These are phyloP conservation scores for Candida sojae DNA, from an alignment of 1,139 yeast species.

Conservation along the genomic window DNA sequence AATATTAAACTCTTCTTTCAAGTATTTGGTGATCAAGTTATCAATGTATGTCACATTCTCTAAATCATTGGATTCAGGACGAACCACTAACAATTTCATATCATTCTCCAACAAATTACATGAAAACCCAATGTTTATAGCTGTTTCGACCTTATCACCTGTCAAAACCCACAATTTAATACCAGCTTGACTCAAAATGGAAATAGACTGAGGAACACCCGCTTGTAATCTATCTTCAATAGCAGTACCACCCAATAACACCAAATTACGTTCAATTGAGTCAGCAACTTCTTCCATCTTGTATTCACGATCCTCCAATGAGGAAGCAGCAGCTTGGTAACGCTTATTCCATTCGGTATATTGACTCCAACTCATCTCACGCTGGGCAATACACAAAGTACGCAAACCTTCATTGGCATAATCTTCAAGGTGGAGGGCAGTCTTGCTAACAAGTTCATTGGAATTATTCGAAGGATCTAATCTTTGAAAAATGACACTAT, in stretches of 20 bases:
- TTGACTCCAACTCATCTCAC: conserved; percentile 61
- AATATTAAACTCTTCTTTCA: conserved; percentile 43
- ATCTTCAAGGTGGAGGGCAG: conserved; percentile 83
- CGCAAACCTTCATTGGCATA: conserved; percentile 97
- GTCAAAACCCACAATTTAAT: conserved; percentile 96
- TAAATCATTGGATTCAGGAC: conserved; percentile 32
- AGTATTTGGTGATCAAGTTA: conserved; percentile 36
- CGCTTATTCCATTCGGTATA: conserved; percentile 69
- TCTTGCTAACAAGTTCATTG: conserved; percentile 40
- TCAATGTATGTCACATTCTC: conserved; percentile 32
- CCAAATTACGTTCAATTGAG: conserved; percentile 71
- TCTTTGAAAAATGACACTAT: conserved; percentile 82
- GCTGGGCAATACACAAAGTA: conserved; percentile 89
- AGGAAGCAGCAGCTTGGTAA: conserved; percentile 75
- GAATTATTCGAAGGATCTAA: conserved; percentile 43
- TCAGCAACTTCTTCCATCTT: conserved; percentile 78
- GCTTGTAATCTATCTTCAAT: conserved; percentile 94
- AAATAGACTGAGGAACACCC: conserved; percentile 95
- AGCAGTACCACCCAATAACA: conserved; percentile 91
- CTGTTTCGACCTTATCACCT: conserved; percentile 97
- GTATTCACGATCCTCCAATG: conserved; percentile 76
- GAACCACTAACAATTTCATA: conserved; percentile 81
- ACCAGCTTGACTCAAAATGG: conserved; percentile 83
- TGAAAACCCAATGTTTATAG: conserved; percentile 95
- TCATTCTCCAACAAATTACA: conserved; percentile 85